Evolutionary conservation across 208 protist genomes (phyloP).

Genomic region (Acanthamoeba lenticulata): DNA sequence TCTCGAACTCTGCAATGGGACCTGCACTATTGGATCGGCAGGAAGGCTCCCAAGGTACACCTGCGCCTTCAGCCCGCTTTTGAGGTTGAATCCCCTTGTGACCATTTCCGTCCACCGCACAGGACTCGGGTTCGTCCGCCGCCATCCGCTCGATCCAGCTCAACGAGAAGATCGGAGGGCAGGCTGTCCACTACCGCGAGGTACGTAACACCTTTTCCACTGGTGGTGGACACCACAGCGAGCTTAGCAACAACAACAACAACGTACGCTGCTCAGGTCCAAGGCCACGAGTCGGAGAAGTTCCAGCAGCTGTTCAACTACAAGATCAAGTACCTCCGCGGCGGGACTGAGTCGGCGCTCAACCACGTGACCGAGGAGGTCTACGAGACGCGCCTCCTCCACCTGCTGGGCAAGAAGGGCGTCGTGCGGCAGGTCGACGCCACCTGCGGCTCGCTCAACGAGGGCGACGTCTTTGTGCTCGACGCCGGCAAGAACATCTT

Average conservation of each 20-base stretch:
- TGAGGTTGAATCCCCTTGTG: too few species aligned
- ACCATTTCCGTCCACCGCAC: neutral
- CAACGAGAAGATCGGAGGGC: constrained; percentile 85
- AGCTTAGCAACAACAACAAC: too few species aligned
- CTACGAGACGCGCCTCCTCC: constrained; percentile 82
- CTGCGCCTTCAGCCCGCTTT: too few species aligned
- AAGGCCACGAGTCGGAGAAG: constrained; percentile 79
- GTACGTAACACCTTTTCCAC: too few species aligned
- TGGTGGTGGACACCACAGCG: too few species aligned
- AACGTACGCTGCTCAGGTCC: too few species aligned
- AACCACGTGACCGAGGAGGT: constrained; percentile 79
- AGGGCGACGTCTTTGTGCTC: constrained; percentile 88
- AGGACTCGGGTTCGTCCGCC: constrained; percentile 34
- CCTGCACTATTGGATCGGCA: constrained; percentile 44
- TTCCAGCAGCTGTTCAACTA: constrained; percentile 73
- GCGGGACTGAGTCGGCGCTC: constrained; percentile 88
- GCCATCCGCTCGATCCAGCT: constrained; percentile 86
- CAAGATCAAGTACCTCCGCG: constrained; percentile 76
- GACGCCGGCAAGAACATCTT: constrained; percentile 79
- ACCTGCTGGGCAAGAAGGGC: constrained; percentile 75
- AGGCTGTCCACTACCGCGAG: constrained; percentile 86
- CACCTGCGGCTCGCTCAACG: constrained; percentile 67
- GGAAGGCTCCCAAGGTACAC: constrained; percentile 47
- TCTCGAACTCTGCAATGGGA: constrained; percentile 51
- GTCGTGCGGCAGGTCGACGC: constrained; percentile 43